These are phyloP conservation scores for Apiospora aurea DNA, from an alignment of 2,329 filamentous ascomycete species.

Conservation along the genomic window DNA sequence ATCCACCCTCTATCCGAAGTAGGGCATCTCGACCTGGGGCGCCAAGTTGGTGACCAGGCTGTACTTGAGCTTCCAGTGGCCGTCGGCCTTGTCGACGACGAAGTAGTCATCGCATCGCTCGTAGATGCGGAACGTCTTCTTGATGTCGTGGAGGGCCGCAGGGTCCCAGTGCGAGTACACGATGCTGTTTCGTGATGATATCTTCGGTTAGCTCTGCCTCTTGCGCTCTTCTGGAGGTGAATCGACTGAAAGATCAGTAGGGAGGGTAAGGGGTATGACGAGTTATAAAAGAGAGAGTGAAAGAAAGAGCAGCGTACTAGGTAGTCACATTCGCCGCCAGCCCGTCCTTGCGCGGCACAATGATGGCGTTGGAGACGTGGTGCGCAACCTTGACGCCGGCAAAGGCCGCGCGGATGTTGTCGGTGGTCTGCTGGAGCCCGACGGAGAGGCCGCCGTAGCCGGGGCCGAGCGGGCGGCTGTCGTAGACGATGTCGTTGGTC, in stretches of 20 bases:
- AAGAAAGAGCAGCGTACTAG: neutral
- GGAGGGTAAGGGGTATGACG: too few species aligned
- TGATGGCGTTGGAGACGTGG: slow-evolving; percentile 18
- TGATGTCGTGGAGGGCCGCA: neutral
- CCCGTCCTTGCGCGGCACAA: neutral
- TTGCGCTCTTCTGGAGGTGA: neutral
- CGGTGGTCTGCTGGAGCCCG: neutral
- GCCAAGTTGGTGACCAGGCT: slow-evolving; percentile 7
- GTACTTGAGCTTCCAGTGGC: slow-evolving; percentile 22
- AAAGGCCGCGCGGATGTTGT: neutral
- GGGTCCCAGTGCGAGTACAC: slow-evolving; percentile 12
- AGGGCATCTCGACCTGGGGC: neutral
- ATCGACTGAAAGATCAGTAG: neutral
- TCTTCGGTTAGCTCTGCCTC: neutral
- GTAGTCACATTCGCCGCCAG: slow-evolving; percentile 16
- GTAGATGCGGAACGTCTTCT: slow-evolving; percentile 21
- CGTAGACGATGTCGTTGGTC: slow-evolving; percentile 23
- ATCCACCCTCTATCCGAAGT: neutral
- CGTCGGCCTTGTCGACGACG: neutral
- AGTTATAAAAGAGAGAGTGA: too few species aligned
- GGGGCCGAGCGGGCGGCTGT: slow-evolving; percentile 15
- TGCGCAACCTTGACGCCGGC: slow-evolving; percentile 5
- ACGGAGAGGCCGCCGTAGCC: slow-evolving; percentile 18
- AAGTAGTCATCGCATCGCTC: slow-evolving; percentile 10
- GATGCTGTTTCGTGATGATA: neutral